Conservation (phyloP, 1,284 basidiomycete genomes). For the Pascua guehoae region DNA sequence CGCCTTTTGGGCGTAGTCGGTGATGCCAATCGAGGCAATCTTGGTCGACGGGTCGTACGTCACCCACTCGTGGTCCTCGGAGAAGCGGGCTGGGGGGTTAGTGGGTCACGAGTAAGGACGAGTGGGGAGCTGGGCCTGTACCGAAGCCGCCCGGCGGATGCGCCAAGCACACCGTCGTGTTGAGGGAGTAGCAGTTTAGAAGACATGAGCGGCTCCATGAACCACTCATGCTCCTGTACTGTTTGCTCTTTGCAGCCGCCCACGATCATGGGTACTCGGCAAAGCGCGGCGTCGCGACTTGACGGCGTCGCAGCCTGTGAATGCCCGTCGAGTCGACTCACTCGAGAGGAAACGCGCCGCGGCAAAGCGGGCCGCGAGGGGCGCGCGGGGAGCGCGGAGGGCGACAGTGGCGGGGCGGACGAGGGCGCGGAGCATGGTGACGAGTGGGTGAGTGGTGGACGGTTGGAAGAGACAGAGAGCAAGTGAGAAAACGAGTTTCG, state of each 20-base stretch:
- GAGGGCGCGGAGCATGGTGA: constrained; percentile 25
- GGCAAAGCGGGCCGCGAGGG: constrained; percentile 14
- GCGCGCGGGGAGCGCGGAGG: constrained; percentile 16
- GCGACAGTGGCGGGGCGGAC: constrained; percentile 16
- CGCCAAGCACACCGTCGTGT: too few species aligned
- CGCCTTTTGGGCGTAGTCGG: constrained; percentile 86
- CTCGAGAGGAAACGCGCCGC: constrained; percentile 30
- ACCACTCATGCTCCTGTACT: too few species aligned
- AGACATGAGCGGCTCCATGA: too few species aligned
- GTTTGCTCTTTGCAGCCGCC: too few species aligned
- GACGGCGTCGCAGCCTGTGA: too few species aligned
- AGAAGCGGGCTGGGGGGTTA: constrained; percentile 66
- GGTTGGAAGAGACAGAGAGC: too few species aligned
- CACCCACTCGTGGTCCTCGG: constrained; percentile 87
- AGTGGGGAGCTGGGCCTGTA: too few species aligned
- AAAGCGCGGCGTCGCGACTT: too few species aligned
- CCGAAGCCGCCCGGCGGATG: too few species aligned
- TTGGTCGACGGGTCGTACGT: constrained; percentile 73
- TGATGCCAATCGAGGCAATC: constrained; percentile 82
- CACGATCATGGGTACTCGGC: too few species aligned
- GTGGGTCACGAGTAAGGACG: not conserved
- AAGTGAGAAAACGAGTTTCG: too few species aligned
- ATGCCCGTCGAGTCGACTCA: constrained; percentile 10
- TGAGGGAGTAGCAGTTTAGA: too few species aligned
- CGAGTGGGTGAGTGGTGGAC: not conserved